These are phyloP conservation scores for Xylaria sp. DNA, from an alignment of 2,329 filamentous ascomycete genomes.

Conservation along the genomic window DNA sequence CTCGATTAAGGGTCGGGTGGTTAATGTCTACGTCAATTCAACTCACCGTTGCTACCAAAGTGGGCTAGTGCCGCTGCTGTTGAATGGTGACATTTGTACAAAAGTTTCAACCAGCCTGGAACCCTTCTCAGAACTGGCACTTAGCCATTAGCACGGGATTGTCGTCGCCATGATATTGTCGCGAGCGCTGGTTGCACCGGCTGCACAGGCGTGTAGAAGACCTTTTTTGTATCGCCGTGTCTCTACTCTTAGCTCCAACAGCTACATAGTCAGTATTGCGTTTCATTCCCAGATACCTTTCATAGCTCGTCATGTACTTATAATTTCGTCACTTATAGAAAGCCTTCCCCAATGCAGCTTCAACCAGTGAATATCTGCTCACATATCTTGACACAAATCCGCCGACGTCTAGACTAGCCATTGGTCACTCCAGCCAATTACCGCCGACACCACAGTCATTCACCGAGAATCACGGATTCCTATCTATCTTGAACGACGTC, in stretches of 20 bases:
- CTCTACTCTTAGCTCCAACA: slow-evolving; percentile 61
- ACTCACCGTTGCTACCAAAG: not conserved
- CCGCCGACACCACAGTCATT: slow-evolving; percentile 71
- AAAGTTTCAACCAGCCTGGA: not conserved
- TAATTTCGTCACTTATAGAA: slow-evolving; percentile 55
- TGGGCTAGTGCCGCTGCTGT: slow-evolving; percentile 1
- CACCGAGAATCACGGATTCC: slow-evolving; percentile 66
- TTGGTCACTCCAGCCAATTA: slow-evolving; percentile 67
- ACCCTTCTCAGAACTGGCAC: not conserved
- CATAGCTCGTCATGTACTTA: slow-evolving; percentile 15
- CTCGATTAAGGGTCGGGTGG: slow-evolving; percentile 4
- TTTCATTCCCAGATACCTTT: slow-evolving; percentile 1
- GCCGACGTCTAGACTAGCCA: slow-evolving; percentile 62
- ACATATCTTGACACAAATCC: slow-evolving; percentile 68
- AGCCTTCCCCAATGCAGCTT: slow-evolving; percentile 62
- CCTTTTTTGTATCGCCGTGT: slow-evolving; percentile 49
- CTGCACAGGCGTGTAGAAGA: slow-evolving; percentile 39
- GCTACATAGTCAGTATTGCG: slow-evolving; percentile 61
- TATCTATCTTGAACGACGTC: slow-evolving; percentile 67
- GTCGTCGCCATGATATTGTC: slow-evolving; percentile 49
- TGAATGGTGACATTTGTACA: not conserved
- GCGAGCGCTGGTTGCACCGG: slow-evolving; percentile 43
- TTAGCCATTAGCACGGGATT: not conserved
- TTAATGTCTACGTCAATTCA: slow-evolving; percentile 12
- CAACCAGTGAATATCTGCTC: slow-evolving; percentile 62